These are phyloP conservation scores for Kondoa subrosea DNA, from an alignment of 768 basidiomycete genomes.

Conservation along the genomic window DNA sequence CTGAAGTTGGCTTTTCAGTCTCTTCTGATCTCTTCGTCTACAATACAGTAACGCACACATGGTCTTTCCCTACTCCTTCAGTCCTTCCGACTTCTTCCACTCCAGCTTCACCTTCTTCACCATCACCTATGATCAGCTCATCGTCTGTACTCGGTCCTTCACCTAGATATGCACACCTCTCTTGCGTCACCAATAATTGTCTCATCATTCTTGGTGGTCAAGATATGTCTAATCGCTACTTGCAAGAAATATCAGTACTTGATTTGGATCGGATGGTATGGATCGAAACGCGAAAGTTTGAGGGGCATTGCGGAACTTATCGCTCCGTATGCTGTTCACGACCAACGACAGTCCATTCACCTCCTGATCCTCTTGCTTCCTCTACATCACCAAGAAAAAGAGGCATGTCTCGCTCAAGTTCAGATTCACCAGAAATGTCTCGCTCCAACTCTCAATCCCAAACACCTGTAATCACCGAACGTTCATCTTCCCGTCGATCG, in stretches of 20 bases:
- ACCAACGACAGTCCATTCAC: constrained; percentile 39
- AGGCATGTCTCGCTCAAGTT: neutral
- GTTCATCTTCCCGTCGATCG: neutral
- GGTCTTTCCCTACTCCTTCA: constrained; percentile 41
- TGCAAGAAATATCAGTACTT: constrained; percentile 81
- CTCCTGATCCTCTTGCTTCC: neutral
- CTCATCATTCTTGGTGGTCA: constrained; percentile 91
- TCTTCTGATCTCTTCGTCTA: constrained; percentile 82
- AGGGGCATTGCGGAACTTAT: constrained; percentile 90
- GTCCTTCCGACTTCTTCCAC: constrained; percentile 23
- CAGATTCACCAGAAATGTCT: neutral
- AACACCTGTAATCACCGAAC: neutral
- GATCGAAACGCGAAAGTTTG: constrained; percentile 63
- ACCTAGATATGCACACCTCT: constrained; percentile 86
- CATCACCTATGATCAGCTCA: constrained; percentile 19
- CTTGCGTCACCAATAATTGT: constrained; percentile 62
- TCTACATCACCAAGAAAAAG: constrained; percentile 1
- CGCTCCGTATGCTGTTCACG: constrained; percentile 78
- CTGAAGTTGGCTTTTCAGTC: constrained; percentile 57
- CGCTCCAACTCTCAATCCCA: neutral
- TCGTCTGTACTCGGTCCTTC: constrained; percentile 47
- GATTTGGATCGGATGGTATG: constrained; percentile 58
- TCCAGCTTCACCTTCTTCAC: constrained; percentile 31
- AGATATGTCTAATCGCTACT: constrained; percentile 79
- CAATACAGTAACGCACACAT: constrained; percentile 51